Base-by-base conservation (phyloP, 2,329 filamentous ascomycete genomes). In the Fusarium continuum region DNA sequence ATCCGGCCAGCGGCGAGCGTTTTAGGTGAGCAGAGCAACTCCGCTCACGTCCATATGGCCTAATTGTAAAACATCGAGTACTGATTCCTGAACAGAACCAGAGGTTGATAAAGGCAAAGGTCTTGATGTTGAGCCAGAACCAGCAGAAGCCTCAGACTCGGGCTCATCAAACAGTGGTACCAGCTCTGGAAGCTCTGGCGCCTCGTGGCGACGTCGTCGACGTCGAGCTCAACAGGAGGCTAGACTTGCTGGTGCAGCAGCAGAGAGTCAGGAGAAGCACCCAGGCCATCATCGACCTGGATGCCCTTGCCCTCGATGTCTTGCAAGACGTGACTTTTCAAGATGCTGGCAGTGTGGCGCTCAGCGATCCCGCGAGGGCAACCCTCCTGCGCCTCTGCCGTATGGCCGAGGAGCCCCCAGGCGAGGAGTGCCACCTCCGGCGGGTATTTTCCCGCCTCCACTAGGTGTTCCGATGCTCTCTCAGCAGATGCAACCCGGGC, bases 251-350 rank as follows among this genome's bases (percentile, higher is more conserved):
- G 51, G 19, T 25, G 7, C 14, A 16, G 46, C 26, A 10, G 51
- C 45, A n/a, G 76, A 55, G 29, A 38, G 32, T 16, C 67, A 56
- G 17, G 76, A 78, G 52, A 83, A 83, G 59, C 77, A 78, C 28
- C 78, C 77, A 5, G 80, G 79, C 17, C 43, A 73, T 29, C 81
- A 83, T 62, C 77, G 81, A 16, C 76, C 78, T 3, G 76, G 76
- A 55, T 83, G 81, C 64, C 65, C 70, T 44, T 83, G 81, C 48
- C 75, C 75, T 32, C 74, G 75, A 22, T 83, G 81, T 36, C 47
- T 66, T 22, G 45, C 53, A 11, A 60, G 66, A 17, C 61, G 57
- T 13, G 67, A 69, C 17, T 55, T 55, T 17, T 41, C 54, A 3
- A 61, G 57, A 47, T 70, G 68, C 41, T 68, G 68, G 67, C 68